Base-by-base conservation (phyloP, 225 moss, liverwort and hornwort genomes). In the Ulota crispa region DNA sequence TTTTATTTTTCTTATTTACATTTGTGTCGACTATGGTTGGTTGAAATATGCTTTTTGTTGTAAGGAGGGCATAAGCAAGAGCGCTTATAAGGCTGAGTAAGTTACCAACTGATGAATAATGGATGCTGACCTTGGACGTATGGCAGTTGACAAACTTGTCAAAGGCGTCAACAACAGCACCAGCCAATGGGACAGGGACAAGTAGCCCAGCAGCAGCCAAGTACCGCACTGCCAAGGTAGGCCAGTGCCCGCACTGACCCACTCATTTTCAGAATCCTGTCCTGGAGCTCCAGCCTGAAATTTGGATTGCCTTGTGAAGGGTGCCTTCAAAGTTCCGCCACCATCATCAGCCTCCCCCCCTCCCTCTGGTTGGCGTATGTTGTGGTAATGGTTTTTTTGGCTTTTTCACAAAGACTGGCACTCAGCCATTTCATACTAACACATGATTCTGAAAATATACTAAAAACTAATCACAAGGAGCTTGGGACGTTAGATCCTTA, bases 211-310 rank as follows among this genome's bases (percentile, higher is more conserved):
- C 50, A 50, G 50, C 50, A 50, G 50, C 50, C 50, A 50, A 1
- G 13, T 4, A 10, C 15, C 24, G 60, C 59, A 19, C 26, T 59
- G 45, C 70, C 32, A 24, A 34, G 63, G 47, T 50, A 5, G 36
- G 80, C 70, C 71, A 62, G 76, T 12, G 10, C 54, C 3, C 14
- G 14, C 45, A 45, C 45, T 4, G 45, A 45, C 45, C 23, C 86
- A 86, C 76, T 86, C 80, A 86, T 83, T 52, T 70, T 41, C 7
- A 67, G 76, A 65, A 77, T 77, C 86, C 71, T 70, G 74, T 75
- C 34, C 78, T 52, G 4, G 36, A 24, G 62, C 61, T 31, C 60
- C 3, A 52, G 65, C 13, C n/a, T 7, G 30, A 31, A 12, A 18
- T 10, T 20, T 50, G 61, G 55, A 26, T 28, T 62, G 2, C 37